Evolutionary conservation across 1,139 yeast species (phyloP), one percentile per base, ranked within the genome.

Genomic region (Nadsonia starkeyi-henricii): DNA sequence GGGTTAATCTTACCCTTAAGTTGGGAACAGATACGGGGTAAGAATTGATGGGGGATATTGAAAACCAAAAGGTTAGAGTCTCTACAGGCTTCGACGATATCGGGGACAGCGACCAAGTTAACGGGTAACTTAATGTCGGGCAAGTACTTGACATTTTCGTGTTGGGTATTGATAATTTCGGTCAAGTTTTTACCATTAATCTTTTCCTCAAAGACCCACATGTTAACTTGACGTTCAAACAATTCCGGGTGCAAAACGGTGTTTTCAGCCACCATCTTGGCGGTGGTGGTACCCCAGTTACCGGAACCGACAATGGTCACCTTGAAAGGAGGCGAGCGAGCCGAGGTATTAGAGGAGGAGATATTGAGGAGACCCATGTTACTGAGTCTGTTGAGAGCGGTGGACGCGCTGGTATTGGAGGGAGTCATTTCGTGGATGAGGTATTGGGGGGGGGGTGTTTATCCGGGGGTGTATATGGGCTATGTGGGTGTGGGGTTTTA

Each of bases 141-240:
- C 58, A 89, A 72, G 66, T 89, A 70, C 51, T 59, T 53, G 58
- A 88, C 95, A 67, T 89, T 89, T 68, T 86, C 94, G 65, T 89
- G 96, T 54, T 77, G 71, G 43, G 78, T 71, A 71, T 89, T 89
- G 68, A 89, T 88, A 62, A 85, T 85, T 52, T 85, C 89, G 30
- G 96, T 85, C 60, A 89, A 72, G 48, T 85, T 65, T 68, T 66
- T 52, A 82, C 95, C 79, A 43, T 66, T 60, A 50, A 70, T 60
- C 52, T 73, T 64, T 68, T 89, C 97, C 66, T 89, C 89, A 60
- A 73, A 85, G 28, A 89, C 97, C 97, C 97, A 89, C 96, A 89
- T 88, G 58, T 79, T 77, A 45, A 89, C 96, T 46, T 74, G 69
- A 50, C 69, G 66, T 48, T 77, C 75, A 62, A 89, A 89, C 55